These are phyloP conservation scores for Rhodotorula sp. DNA, from an alignment of 1,284 basidiomycete genomes.

Conservation along the genomic window DNA sequence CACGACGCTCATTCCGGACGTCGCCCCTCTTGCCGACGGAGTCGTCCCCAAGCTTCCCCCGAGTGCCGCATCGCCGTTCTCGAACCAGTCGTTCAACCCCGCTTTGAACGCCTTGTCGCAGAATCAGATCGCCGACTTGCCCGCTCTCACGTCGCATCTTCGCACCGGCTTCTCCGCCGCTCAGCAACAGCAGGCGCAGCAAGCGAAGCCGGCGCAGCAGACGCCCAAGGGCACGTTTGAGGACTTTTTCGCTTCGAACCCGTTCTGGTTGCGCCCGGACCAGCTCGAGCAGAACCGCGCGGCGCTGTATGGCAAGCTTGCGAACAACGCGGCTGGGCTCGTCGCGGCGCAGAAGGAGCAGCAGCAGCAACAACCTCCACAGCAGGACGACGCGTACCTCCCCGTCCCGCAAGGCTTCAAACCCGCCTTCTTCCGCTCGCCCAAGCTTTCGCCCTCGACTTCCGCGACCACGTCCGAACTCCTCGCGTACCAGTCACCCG, in stretches of 20 bases:
- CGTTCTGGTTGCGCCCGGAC: conserved; percentile 38
- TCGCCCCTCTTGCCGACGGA: conserved; percentile 33
- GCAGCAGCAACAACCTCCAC: neutral
- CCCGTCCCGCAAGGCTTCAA: conserved; percentile 34
- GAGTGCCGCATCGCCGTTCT: conserved; percentile 2
- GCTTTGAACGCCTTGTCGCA: conserved; percentile 37
- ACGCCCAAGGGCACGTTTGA: conserved; percentile 29
- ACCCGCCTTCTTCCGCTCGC: conserved; percentile 40
- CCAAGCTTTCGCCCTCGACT: conserved; percentile 5
- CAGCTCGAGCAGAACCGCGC: conserved; percentile 40
- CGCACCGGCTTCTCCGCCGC: conserved; percentile 9
- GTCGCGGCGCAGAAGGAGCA: conserved; percentile 30
- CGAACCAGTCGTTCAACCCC: conserved; percentile 40
- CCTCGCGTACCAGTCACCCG: conserved; percentile 29
- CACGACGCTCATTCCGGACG: conserved; percentile 55
- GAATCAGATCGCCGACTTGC: conserved; percentile 28
- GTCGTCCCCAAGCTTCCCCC: conserved; percentile 20
- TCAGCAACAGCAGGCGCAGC: neutral
- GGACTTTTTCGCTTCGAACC: conserved; percentile 43
- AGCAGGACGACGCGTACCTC: conserved; percentile 5
- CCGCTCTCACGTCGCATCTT: conserved; percentile 31
- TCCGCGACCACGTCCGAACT: conserved; percentile 11
- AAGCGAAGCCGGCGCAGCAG: neutral
- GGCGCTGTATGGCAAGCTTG: conserved; percentile 42
- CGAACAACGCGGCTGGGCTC: conserved; percentile 41